These are phyloP conservation scores for Solanum acaule DNA, from an alignment of 257 asterid genomes.

Conservation along the genomic window DNA sequence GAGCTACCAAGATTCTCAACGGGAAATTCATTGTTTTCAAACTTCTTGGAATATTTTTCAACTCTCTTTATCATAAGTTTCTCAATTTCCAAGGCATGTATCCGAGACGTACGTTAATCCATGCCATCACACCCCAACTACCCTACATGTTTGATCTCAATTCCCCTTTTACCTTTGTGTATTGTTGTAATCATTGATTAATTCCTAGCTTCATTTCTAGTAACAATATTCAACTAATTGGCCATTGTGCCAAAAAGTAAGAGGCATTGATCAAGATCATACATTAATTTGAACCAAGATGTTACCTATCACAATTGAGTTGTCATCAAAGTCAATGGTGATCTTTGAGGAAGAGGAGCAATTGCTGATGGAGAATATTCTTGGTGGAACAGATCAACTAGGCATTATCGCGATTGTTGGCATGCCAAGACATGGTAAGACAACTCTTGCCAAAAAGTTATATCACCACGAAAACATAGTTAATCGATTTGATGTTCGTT, in stretches of 20 bases:
- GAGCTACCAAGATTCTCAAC: background rate
- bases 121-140: background rate
- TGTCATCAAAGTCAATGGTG: background rate
- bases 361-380: background rate
- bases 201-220: background rate
- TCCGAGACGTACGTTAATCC: background rate
- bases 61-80: background rate
- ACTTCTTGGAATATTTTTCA: background rate
- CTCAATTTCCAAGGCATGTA: background rate
- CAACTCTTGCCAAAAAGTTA: slow-evolving; percentile 4
- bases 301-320: background rate
- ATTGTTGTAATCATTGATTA: background rate
- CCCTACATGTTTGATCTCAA: background rate
- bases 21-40: background rate
- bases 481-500: background rate
- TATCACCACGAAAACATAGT: background rate
- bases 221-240: background rate
- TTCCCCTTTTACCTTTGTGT: background rate
- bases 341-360: background rate
- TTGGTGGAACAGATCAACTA: background rate
- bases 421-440: slow-evolving; percentile 6
- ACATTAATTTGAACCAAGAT: background rate
- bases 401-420: background rate
- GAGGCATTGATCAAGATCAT: background rate
- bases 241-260: background rate